Conservation (phyloP, 139 green algal genomes). For the Tetraselmis striata region DNA sequence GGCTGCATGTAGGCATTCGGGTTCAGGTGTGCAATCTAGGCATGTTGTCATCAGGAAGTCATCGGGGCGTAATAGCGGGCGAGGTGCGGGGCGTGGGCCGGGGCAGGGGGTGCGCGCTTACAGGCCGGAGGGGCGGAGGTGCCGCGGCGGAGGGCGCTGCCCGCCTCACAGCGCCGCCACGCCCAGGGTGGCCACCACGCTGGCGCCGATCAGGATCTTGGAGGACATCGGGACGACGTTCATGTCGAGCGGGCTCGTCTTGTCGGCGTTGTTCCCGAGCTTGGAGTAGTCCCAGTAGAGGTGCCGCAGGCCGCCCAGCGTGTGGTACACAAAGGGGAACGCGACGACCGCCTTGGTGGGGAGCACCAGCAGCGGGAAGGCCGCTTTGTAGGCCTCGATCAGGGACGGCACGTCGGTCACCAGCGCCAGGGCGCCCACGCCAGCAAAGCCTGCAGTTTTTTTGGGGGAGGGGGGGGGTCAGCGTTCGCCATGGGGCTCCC, state of each 20-base stretch:
- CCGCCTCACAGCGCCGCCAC: slow-evolving; percentile 17
- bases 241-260: slow-evolving; percentile 64
- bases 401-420: slow-evolving; percentile 56
- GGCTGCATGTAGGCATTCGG: too few relatives aligned
- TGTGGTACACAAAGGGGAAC: slow-evolving; percentile 90
- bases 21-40: too few relatives aligned
- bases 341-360: slow-evolving; percentile 63
- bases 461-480: too few relatives aligned
- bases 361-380: slow-evolving; percentile 53
- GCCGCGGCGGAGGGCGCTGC: too few relatives aligned
- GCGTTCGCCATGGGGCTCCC: not conserved
- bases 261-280: slow-evolving; percentile 66
- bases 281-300: slow-evolving; percentile 76
- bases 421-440: slow-evolving; percentile 56
- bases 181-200: slow-evolving; percentile 22
- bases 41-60: too few relatives aligned
- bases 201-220: slow-evolving; percentile 45
- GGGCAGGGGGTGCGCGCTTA: too few relatives aligned
- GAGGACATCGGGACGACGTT: slow-evolving; percentile 40
- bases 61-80: too few relatives aligned
- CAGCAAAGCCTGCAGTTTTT: slow-evolving; percentile 58
- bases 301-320: slow-evolving; percentile 72
- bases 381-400: slow-evolving; percentile 47
- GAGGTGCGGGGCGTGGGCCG: too few relatives aligned
- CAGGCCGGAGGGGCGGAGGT: too few relatives aligned